Conservation (phyloP, 2,329 filamentous ascomycete species). For the Exophiala phaeomuriformis region DNA sequence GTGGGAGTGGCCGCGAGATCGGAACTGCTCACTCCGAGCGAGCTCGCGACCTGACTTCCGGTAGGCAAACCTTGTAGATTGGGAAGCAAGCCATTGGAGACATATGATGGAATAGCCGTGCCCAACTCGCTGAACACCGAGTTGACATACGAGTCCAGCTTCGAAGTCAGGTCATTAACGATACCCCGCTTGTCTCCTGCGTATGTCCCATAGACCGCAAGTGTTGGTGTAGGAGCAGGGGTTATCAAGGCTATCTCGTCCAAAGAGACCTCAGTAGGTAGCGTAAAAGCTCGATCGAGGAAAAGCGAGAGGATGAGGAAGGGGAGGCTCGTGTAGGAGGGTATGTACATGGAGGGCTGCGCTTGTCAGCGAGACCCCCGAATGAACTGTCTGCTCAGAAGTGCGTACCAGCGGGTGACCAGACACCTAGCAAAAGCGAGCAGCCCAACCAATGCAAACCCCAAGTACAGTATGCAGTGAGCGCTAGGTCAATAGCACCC, state of each 20-base stretch:
- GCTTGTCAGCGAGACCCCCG: neutral
- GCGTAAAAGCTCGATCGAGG: conserved; percentile 3
- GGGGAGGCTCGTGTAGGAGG: neutral
- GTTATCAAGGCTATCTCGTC: conserved; percentile 37
- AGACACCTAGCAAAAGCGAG: neutral
- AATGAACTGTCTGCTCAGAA: neutral
- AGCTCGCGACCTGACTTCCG: conserved; percentile 53
- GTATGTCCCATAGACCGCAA: conserved; percentile 38
- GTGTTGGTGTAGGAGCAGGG: conserved; percentile 36
- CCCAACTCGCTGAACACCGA: conserved; percentile 44
- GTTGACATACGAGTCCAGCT: conserved; percentile 29
- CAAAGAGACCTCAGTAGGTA: conserved; percentile 11
- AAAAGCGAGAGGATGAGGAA: conserved; percentile 1
- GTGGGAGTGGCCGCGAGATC: conserved; percentile 59
- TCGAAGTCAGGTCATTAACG: conserved; percentile 44
- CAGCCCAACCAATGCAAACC: neutral
- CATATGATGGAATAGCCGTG: conserved; percentile 52
- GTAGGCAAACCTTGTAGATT: conserved; percentile 62
- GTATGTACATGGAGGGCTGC: neutral
- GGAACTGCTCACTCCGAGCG: conserved; percentile 51
- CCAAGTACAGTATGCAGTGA: neutral
- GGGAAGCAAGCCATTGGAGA: conserved; percentile 58
- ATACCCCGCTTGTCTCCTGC: conserved; percentile 42
- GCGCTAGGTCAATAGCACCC: neutral
- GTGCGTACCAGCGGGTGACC: neutral